Base-by-base conservation (phyloP, 2,329 filamentous ascomycete species). In the Anthostomella pinea region DNA sequence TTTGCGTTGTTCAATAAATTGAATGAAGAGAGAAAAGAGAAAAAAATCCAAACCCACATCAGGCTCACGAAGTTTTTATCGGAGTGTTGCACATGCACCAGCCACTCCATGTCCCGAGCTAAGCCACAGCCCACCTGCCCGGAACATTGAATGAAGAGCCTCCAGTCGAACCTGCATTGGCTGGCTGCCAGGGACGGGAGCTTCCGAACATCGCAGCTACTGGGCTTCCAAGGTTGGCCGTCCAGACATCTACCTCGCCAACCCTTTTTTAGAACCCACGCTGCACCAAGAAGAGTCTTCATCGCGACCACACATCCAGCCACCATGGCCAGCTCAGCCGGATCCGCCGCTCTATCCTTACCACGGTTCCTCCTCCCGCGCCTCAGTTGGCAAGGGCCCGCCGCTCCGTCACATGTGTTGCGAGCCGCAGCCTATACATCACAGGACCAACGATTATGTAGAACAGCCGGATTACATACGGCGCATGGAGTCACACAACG, bases 331-430 rank as follows among this genome's bases (percentile, higher is more conserved):
- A 54, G 50, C 24, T 35, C 44, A 8, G 33, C 48, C 14, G 38
- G 49, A 19, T 47, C 39, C 36, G 54, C 64, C 8, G 53, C 59
- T 2, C 68, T 70, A 39, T 58, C 66, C 23, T 53, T 77, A 8
- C 75, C 75, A 13, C 64, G 67, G 19, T 79, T 78, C 43, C 62
- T 79, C 9, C 69, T 78, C 11, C 75, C 75, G 3, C 67, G 69
- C 15, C 60, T 79, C 14, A 79, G 75, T 63, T 79, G 75, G 75
- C 60, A 53, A 30, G 57, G 56, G 16, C 54, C 62, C 23, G 45
- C 49, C 2, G 51, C 57, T 17, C 38, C 58, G 16, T 52, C 59
- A 4, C 46, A 52, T 24, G 39, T 53, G 18, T 35, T 62, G 38
- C 45, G 54, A 57, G 48, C 59, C 45, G 39, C 49, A 35, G 32